Base-by-base conservation (phyloP, 257 asterid species). In the Oldenlandia corymbosa region DNA sequence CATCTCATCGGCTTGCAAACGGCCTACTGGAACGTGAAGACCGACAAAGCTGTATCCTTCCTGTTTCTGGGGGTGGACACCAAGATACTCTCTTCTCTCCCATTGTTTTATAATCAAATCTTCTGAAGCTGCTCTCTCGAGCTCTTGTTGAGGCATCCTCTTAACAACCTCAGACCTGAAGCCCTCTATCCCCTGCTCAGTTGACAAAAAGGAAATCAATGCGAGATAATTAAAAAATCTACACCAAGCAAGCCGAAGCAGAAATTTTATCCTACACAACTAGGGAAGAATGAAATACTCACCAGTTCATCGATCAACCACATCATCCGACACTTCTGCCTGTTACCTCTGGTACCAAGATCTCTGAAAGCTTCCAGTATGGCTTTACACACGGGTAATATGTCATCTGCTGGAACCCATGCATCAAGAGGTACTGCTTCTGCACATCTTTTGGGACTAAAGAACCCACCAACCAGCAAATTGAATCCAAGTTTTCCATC, bases 241-340 rank as follows among this genome's bases (percentile, higher is more conserved):
- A n/a, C n/a, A n/a, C n/a, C n/a, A n/a, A n/a, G n/a, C n/a, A n/a
- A n/a, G n/a, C n/a, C n/a, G n/a, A n/a, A n/a, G n/a, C n/a, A n/a
- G n/a, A n/a, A n/a, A n/a, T n/a, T n/a, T n/a, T n/a, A n/a, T n/a
- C n/a, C n/a, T n/a, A n/a, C n/a, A n/a, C n/a, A n/a, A n/a, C n/a
- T n/a, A 37, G 30, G 43, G 27, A 32, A n/a, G 30, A 54, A 43
- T 20, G n/a, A 32, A 54, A 43, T 20, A 75, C 98, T 87, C 27
- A 92, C 99, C 42, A 92, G 96, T 80, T 92, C 99, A 75, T 92
- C 99, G 31, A 92, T 89, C 42, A 89, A 72, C 99, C 99, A 92
- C 99, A 92, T 92, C 99, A 92, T 89, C 80, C 99, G 85, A 28
- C 91, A 80, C 68, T 83, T 92, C 83, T 92, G 97, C 70, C 99